These are phyloP conservation scores for Tulasnella sp. DNA, from an alignment of 768 basidiomycete species.

Conservation along the genomic window DNA sequence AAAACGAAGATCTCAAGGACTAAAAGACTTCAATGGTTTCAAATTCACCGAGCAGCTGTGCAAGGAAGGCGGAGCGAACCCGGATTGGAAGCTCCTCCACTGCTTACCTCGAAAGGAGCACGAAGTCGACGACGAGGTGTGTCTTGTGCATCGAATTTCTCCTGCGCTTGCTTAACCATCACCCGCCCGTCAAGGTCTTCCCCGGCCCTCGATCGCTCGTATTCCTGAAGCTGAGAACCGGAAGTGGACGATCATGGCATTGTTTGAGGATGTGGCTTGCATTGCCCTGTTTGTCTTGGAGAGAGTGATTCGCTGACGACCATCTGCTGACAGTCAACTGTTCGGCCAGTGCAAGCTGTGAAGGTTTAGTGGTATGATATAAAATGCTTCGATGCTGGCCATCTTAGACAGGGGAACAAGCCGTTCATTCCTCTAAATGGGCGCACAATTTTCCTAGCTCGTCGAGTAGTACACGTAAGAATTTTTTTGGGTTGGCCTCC, in stretches of 20 bases:
- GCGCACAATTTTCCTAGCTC: no score
- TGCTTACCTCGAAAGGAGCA: conserved; percentile 62
- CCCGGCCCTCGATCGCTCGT: conserved; percentile 87
- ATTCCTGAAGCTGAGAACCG: conserved; percentile 95
- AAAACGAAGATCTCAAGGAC: conserved; percentile 79
- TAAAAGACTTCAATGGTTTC: conserved; percentile 85
- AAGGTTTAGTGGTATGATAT: background rate
- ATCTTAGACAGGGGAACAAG: no score
- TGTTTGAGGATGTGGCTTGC: conserved; percentile 81
- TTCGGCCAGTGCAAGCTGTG: conserved; percentile 23
- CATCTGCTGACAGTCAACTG: conserved; percentile 13
- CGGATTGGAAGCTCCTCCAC: conserved; percentile 90
- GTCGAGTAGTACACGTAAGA: no score
- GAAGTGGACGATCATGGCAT: conserved; percentile 93
- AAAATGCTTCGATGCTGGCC: no score
- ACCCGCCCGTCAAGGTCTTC: conserved; percentile 69
- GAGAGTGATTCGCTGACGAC: background rate
- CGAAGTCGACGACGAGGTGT: no score
- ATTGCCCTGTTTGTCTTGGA: background rate
- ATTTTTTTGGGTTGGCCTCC: no score
- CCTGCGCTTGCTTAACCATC: no score
- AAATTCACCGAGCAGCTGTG: conserved; percentile 90
- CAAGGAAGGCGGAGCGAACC: conserved; percentile 67
- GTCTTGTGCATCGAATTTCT: no score
- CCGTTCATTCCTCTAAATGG: no score